Evolutionary conservation across 2,329 filamentous ascomycete species (phyloP).

Genomic region (Dryadomyces sulphureus): DNA sequence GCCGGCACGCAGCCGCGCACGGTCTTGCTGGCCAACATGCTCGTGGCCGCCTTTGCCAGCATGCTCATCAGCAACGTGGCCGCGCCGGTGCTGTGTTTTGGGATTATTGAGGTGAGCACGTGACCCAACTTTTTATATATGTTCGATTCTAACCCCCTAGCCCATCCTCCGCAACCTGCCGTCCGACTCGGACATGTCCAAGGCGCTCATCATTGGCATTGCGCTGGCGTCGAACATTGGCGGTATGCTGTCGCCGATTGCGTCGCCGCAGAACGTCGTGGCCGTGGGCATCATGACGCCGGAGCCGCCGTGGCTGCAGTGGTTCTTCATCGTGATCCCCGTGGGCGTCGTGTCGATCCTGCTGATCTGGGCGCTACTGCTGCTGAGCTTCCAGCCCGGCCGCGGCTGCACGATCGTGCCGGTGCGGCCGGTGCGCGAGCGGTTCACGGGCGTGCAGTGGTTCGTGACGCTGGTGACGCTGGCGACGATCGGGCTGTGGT

Average conservation of each 20-base stretch:
- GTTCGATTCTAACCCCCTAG: too few species aligned
- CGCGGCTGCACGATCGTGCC: constrained; percentile 79
- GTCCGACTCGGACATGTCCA: constrained; percentile 81
- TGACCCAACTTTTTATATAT: background rate
- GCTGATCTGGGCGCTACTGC: constrained; percentile 75
- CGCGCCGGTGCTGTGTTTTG: constrained; percentile 91
- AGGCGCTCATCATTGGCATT: constrained; percentile 88
- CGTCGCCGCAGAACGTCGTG: constrained; percentile 93
- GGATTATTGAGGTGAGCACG: constrained; percentile 69
- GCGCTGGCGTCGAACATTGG: constrained; percentile 91
- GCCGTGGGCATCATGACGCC: constrained; percentile 92
- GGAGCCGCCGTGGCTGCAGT: constrained; percentile 79
- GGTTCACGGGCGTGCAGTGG: constrained; percentile 78
- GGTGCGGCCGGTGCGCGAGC: constrained; percentile 78
- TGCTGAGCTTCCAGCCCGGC: constrained; percentile 74
- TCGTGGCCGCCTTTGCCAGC: constrained; percentile 90
- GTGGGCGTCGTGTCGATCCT: constrained; percentile 82
- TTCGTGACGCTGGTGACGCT: constrained; percentile 81
- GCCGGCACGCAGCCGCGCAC: constrained; percentile 81
- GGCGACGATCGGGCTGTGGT: constrained; percentile 81
- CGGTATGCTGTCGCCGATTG: constrained; percentile 91
- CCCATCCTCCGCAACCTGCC: constrained; percentile 90
- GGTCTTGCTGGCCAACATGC: constrained; percentile 95
- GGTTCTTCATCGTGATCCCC: constrained; percentile 93
- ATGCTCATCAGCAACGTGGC: constrained; percentile 99